These are phyloP conservation scores for Diutina scorzettiae DNA, from an alignment of 1,139 yeast species.

Conservation along the genomic window DNA sequence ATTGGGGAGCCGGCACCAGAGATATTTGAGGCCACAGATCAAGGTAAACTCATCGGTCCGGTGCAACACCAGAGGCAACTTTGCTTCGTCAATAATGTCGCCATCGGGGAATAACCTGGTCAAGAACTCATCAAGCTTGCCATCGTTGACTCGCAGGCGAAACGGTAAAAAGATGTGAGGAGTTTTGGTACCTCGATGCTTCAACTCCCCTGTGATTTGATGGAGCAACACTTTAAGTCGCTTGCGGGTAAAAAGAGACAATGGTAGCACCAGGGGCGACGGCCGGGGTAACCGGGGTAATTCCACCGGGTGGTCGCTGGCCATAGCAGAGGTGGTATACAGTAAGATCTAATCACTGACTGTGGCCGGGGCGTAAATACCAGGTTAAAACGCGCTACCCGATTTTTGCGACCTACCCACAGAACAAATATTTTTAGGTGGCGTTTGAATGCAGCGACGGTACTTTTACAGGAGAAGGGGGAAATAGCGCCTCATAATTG, in stretches of 20 bases:
- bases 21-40: slow-evolving; percentile 61
- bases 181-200: slow-evolving; percentile 41
- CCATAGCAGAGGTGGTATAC: too few relatives aligned
- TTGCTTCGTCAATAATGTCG: slow-evolving; percentile 20
- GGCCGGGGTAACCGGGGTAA: slow-evolving; percentile 18
- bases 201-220: slow-evolving; percentile 51
- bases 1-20: slow-evolving; percentile 79
- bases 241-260: slow-evolving; percentile 46
- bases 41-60: slow-evolving; percentile 54
- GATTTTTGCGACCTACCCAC: too few relatives aligned
- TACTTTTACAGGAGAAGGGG: too few relatives aligned
- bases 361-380: too few relatives aligned
- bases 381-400: too few relatives aligned
- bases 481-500: too few relatives aligned
- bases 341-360: too few relatives aligned
- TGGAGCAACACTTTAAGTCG: slow-evolving; percentile 56
- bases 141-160: slow-evolving; percentile 51
- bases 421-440: too few relatives aligned
- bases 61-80: slow-evolving; percentile 24
- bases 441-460: too few relatives aligned
- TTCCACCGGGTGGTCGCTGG: slow-evolving; percentile 11
- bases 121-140: slow-evolving; percentile 40
- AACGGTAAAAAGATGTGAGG: slow-evolving; percentile 62
- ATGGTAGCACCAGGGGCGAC: slow-evolving; percentile 9
- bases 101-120: slow-evolving; percentile 43